Evolutionary conservation across 306 rosid genomes (phyloP), one percentile per base, ranked within the genome.

Genomic region (Begonia masoniana): DNA sequence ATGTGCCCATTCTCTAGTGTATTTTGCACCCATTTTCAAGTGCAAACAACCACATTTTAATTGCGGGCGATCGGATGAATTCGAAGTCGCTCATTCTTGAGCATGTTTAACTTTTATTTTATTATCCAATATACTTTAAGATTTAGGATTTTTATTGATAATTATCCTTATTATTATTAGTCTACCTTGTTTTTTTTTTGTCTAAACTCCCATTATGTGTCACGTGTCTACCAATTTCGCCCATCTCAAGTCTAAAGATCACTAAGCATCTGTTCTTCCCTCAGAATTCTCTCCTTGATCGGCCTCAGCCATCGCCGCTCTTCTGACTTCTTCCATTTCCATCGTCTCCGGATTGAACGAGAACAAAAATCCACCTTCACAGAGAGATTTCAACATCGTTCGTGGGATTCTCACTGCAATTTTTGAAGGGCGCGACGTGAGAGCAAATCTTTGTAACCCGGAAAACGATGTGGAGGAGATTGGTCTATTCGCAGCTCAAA

Each of bases 401-500:
- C 8, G 15, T 49, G 16, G 10, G 8, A 4, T 49, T 9, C 56
- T 46, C 15, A 58, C 19, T 58, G 47, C 54, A 54, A 23, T 45
- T 15, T 60, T 19, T 13, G 19, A 52, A 41, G 9, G 65, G 35
- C 3, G 66, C 58, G 51, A 43, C 64, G 56, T 60, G 58, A 61
- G 66, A 61, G 13, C 66, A 61, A 13, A 52, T 41, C 24, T 23
- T 51, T 15, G 13, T 6, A 9, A 41, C 15, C 51, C 12, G 51
- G 15, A 43, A 15, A 42, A 61, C 58, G 35, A 81, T 88, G 96
- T 84, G 82, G 80, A 86, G 96, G 61, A 77, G 85, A 65, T 60
- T 83, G 10, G 51, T 81, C 62, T 66, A 77, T 63, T 79, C 95
- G 41, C 70, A 75, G 0, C 77, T 83, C 76, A 74, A 74, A 78